phyloP scores from a whole-genome alignment of 106 monocot species.

The Dactylorhiza incarnata region DNA sequence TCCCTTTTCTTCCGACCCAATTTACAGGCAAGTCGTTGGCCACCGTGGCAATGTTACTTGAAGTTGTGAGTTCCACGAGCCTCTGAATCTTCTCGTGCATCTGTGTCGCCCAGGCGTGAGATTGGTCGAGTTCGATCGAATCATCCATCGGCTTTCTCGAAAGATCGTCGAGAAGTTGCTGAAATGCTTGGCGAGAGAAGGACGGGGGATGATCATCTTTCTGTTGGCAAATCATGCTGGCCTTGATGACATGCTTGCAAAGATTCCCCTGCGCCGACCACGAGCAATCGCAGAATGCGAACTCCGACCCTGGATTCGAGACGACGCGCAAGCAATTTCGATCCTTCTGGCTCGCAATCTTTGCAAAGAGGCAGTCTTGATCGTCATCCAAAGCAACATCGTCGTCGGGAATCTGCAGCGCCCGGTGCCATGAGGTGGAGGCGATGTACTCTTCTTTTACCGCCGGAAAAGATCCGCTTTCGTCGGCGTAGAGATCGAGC shows the following conservation, averaged over 20 bases:
- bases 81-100: constrained; percentile 46
- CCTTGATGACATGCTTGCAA: constrained; percentile 95
- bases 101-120: constrained; percentile 64
- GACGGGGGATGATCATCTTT: constrained; percentile 37
- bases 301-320: constrained; percentile 91
- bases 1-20: constrained; percentile 61
- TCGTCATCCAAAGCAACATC: constrained; percentile 53
- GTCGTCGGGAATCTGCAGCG: constrained; percentile 67
- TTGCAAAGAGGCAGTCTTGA: constrained; percentile 42
- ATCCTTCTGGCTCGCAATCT: constrained; percentile 69
- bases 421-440: constrained; percentile 88
- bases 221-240: constrained; percentile 41
- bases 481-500: constrained; percentile 86
- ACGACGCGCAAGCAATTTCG: constrained; percentile 24
- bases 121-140: constrained; percentile 67
- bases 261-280: constrained; percentile 93
- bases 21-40: constrained; percentile 47
- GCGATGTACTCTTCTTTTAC: constrained; percentile 78
- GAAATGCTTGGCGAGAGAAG: constrained; percentile 52
- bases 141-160: constrained; percentile 69
- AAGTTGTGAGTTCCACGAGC: constrained; percentile 49
- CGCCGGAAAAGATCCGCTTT: constrained; percentile 72
- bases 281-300: constrained; percentile 75
- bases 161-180: constrained; percentile 41
- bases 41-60: constrained; percentile 46